Evolutionary conservation across 495 filamentous ascomycete species (phyloP).

Genomic region (Penicillium coffeae): DNA sequence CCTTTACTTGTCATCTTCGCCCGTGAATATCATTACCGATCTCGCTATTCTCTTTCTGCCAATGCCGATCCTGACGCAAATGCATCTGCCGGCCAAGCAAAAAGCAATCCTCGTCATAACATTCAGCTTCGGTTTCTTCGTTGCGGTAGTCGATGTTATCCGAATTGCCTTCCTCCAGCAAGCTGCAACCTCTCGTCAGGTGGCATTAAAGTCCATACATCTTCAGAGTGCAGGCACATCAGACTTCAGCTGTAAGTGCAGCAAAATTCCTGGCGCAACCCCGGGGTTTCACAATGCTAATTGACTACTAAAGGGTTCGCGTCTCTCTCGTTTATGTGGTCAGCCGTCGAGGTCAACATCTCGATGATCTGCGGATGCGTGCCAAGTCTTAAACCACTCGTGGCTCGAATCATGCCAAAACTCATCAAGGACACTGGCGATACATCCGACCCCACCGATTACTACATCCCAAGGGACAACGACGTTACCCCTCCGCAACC

Average conservation of each 20-base stretch:
- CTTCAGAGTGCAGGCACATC: conserved; percentile 27
- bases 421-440: conserved; percentile 56
- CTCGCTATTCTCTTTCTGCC: conserved; percentile 79
- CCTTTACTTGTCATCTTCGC: conserved; percentile 77
- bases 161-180: conserved; percentile 85
- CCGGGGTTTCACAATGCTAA: background rate
- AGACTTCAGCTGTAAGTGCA: conserved; percentile 54
- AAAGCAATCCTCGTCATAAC: conserved; percentile 80
- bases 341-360: conserved; percentile 82
- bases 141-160: conserved; percentile 82
- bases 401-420: conserved; percentile 68
- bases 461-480: conserved; percentile 15
- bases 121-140: conserved; percentile 79
- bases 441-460: conserved; percentile 10
- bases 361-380: conserved; percentile 87
- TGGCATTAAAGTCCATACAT: conserved; percentile 30
- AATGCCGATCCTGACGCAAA: conserved; percentile 79
- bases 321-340: conserved; percentile 87
- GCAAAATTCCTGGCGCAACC: background rate
- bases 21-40: conserved; percentile 83
- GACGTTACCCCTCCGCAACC: conserved; percentile 11
- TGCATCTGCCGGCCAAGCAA: conserved; percentile 77
- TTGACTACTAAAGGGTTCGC: conserved; percentile 57
- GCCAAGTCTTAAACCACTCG: conserved; percentile 82
- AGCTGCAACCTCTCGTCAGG: conserved; percentile 47